Evolutionary conservation across 2,329 filamentous ascomycete species (phyloP), one percentile per base, ranked within the genome.

Genomic region (Fusarium sp.): DNA sequence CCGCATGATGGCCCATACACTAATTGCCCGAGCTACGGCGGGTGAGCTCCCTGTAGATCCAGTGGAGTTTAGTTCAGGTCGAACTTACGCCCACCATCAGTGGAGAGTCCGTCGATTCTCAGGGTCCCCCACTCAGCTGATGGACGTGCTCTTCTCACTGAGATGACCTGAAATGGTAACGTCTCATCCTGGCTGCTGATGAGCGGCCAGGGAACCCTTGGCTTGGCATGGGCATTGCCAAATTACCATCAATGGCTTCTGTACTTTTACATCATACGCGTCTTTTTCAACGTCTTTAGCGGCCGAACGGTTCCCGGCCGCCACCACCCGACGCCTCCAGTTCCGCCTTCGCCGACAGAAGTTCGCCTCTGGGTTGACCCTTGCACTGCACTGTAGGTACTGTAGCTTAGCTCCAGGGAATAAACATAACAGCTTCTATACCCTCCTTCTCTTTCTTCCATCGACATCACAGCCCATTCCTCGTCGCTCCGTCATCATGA

Each of bases 401-500:
- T 7, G 34, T 17, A 17, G 20, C 40, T 42, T 20, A 33, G 22
- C 22, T 24, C 22, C 13, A 26, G 60, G 60, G 45, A 65, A 60
- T 48, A 48, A 65, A 51, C 62, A 53, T 52, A 61, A 58, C 44
- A 63, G n/a, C 17, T 46, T 62, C 15, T 40, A 45, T 59, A 38
- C 36, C 51, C 39, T 50, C 36, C 17, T 49, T 43, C 33, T 53
- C 31, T 28, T 42, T 36, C 11, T 42, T 48, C 10, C 17, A 33
- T 52, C 40, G 38, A 44, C 39, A 60, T 20, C 58, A 45, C 54
- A 33, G 43, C 33, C 42, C 40, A 18, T 36, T 46, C 20, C 42
- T 18, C 9, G 24, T n/a, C 36, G 6, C 45, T 42, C 28, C 31
- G 28, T 31, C 64, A 49, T 18, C 61, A 76, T 77, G 75, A 65